Percentiles rank a stretch among this genome's conserved stretches.
Evolutionary conservation across 352 stramenopile species (phyloP).

Genomic region (Halophytophthora batemanensis): DNA sequence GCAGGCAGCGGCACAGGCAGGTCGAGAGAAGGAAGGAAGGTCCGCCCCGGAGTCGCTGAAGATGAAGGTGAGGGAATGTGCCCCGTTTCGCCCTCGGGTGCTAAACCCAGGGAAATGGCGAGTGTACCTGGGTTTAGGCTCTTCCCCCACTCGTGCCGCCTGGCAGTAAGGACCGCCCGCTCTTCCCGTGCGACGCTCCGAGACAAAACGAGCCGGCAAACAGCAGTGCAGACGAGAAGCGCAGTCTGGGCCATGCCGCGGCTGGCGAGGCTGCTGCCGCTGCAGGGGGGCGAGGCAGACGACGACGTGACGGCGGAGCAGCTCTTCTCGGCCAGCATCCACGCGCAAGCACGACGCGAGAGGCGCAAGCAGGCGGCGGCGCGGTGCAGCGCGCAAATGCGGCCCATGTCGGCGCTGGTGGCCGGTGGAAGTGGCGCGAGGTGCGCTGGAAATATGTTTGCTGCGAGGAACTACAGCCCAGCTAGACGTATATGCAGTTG

Average conservation of each 20-base stretch:
- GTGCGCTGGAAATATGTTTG: constrained; percentile 8
- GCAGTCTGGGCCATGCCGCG: constrained; percentile 36
- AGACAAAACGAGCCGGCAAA: background rate
- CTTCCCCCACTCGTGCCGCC: too few species aligned
- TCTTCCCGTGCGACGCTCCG: too few species aligned
- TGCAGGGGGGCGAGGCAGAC: constrained; percentile 13
- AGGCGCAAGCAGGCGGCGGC: constrained; percentile 32
- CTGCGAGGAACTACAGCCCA: background rate
- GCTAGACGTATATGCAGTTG: background rate
- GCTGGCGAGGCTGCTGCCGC: constrained; percentile 27
- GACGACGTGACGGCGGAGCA: constrained; percentile 32
- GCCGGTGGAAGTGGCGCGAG: background rate
- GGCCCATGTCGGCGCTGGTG: constrained; percentile 31
- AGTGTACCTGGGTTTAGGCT: background rate
- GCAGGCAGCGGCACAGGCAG: constrained; percentile 10
- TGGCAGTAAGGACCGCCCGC: too few species aligned
- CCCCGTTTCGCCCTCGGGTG: background rate
- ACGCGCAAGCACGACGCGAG: constrained; percentile 21
- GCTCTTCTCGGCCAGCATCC: constrained; percentile 56
- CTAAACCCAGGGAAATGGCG: background rate
- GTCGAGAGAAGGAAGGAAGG: background rate
- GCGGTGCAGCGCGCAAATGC: constrained; percentile 30
- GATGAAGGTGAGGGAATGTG: background rate
- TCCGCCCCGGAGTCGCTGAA: background rate
- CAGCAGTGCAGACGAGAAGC: constrained; percentile 1